Percentiles rank a stretch among this genome's conserved stretches.
phyloP scores from a whole-genome alignment of 192 early-diverging fungal species.

The Chytriomyces sp. region DNA sequence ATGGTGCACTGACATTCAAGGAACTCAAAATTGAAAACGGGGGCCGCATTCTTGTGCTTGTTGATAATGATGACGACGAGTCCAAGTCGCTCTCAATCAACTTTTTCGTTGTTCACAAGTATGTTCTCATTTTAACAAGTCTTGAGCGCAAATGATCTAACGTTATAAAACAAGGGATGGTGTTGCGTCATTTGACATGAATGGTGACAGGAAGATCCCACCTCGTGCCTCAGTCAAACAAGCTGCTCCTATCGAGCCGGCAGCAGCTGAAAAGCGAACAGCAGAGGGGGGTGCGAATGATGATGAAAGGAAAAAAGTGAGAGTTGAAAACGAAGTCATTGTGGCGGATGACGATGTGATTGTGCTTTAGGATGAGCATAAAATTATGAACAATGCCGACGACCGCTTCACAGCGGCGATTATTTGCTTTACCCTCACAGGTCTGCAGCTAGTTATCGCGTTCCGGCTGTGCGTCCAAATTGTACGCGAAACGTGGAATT shows the following conservation, averaged over 20 bases:
- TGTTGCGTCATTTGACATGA: neutral
- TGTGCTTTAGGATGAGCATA: constrained; percentile 5
- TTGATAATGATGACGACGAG: constrained; percentile 61
- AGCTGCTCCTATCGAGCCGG: neutral
- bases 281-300: constrained; percentile 3
- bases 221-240: neutral
- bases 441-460: no score
- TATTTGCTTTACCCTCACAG: no score
- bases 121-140: neutral
- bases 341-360: constrained; percentile 33
- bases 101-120: constrained; percentile 34
- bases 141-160: neutral
- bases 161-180: neutral
- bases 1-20: constrained; percentile 60
- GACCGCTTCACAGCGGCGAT: no score
- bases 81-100: constrained; percentile 15
- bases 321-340: neutral
- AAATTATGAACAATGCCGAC: no score
- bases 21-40: constrained; percentile 67
- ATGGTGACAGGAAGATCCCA: constrained; percentile 31
- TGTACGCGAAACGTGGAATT: no score
- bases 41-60: constrained; percentile 62
- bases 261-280: neutral
- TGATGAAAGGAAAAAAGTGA: constrained; percentile 23
- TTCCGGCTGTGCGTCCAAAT: no score